phyloP scores from a whole-genome alignment of 2,329 filamentous ascomycete species.

The Leptographium galeiforme region DNA sequence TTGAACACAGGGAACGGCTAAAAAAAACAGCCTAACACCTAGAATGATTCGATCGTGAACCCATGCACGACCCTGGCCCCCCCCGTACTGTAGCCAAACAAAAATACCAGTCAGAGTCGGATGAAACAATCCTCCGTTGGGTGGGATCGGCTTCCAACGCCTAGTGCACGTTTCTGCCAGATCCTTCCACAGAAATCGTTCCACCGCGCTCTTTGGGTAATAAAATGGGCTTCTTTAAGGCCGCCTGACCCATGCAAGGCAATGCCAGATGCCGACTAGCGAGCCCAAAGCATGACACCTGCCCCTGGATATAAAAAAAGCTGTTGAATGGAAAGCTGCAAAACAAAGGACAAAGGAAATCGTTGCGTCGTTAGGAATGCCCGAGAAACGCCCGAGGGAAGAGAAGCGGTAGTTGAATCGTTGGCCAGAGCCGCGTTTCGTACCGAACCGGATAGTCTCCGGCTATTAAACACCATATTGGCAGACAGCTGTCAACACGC shows the following conservation, averaged over 20 bases:
- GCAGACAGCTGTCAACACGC: too few species aligned
- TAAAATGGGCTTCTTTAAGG: background rate
- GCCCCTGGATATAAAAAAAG: background rate
- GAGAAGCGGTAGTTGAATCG: background rate
- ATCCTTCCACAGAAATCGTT: background rate
- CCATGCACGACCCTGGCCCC: background rate
- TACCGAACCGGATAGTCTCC: too few species aligned
- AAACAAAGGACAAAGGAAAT: background rate
- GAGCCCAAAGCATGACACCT: background rate
- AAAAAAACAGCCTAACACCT: background rate
- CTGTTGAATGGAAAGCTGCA: background rate
- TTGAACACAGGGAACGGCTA: background rate
- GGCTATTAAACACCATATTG: background rate
- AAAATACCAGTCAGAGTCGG: background rate
- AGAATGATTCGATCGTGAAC: background rate
- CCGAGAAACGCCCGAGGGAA: background rate
- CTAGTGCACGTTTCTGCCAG: background rate
- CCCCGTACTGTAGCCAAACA: background rate
- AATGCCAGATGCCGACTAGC: background rate
- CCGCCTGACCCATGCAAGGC: background rate
- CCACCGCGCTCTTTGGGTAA: background rate
- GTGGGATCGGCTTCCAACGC: background rate
- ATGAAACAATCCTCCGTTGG: background rate
- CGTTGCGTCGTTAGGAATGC: slow-evolving; percentile 1
- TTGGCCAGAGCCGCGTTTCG: too few species aligned